Evolutionary conservation across 768 basidiomycete genomes (phyloP).

Genomic region (Collybia sp.): DNA sequence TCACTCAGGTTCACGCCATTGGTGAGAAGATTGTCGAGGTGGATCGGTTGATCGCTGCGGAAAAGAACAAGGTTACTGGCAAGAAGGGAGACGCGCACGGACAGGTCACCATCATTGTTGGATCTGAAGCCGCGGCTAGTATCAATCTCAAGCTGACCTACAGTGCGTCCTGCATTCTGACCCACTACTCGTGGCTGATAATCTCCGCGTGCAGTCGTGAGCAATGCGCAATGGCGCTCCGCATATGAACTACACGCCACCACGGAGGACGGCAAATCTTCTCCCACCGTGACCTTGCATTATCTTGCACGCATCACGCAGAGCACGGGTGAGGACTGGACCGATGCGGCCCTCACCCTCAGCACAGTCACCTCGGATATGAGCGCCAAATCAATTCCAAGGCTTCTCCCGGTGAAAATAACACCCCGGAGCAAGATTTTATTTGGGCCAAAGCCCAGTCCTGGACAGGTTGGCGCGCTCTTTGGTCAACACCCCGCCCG

Average conservation of each 20-base stretch:
- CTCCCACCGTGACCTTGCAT: constrained; percentile 39
- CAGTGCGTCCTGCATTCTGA: constrained; percentile 27
- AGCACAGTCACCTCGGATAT: constrained; percentile 42
- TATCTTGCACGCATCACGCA: constrained; percentile 53
- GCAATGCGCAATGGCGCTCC: constrained; percentile 44
- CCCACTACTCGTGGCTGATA: neutral
- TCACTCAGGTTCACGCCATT: constrained; percentile 22
- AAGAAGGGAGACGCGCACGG: constrained; percentile 30
- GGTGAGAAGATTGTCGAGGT: constrained; percentile 35
- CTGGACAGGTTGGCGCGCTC: neutral
- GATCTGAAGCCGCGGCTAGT: constrained; percentile 26
- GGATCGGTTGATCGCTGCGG: constrained; percentile 31
- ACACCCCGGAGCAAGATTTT: constrained; percentile 4
- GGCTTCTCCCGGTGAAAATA: constrained; percentile 27
- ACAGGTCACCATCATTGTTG: constrained; percentile 38
- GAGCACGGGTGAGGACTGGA: constrained; percentile 61
- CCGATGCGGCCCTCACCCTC: constrained; percentile 40
- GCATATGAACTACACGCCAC: constrained; percentile 57
- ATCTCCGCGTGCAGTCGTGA: constrained; percentile 43
- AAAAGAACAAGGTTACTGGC: constrained; percentile 21
- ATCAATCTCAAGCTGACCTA: constrained; percentile 49
- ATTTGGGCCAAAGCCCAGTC: neutral
- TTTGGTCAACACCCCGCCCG: neutral
- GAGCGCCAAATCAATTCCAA: constrained; percentile 26
- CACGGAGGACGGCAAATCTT: constrained; percentile 38